Conservation (phyloP, 108 stramenopile species). For the Seminavis robusta region DNA sequence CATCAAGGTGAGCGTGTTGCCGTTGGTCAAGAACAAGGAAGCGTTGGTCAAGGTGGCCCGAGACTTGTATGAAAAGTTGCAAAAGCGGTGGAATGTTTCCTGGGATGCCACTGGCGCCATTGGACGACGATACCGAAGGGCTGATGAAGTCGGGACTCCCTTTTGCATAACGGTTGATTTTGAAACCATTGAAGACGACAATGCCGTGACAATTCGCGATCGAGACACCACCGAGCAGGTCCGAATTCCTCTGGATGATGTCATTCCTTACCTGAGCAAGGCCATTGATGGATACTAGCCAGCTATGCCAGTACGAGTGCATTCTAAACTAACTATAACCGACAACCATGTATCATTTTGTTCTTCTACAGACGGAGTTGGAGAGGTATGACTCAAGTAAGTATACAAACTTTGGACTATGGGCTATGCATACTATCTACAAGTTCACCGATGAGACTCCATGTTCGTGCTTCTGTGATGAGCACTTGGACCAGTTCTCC, state of each 20-base stretch:
- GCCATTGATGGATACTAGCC: slow-evolving; percentile 76
- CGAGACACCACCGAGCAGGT: slow-evolving; percentile 95
- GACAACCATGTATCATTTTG: too few relatives aligned
- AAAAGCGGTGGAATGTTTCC: slow-evolving; percentile 70
- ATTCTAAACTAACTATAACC: background rate
- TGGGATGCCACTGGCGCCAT: slow-evolving; percentile 92
- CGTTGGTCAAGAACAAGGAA: slow-evolving; percentile 94
- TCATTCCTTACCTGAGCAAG: slow-evolving; percentile 78
- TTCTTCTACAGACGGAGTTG: too few relatives aligned
- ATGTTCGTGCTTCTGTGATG: slow-evolving; percentile 77
- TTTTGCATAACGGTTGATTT: slow-evolving; percentile 98
- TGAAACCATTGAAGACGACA: slow-evolving; percentile 91
- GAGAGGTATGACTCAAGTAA: background rate
- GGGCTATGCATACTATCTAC: too few relatives aligned
- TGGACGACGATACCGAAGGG: slow-evolving; percentile 89
- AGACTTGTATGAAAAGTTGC: slow-evolving; percentile 70
- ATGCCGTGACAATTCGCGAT: slow-evolving; percentile 91
- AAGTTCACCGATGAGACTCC: slow-evolving; percentile 85
- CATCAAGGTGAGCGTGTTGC: slow-evolving; percentile 92
- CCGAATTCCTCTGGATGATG: slow-evolving; percentile 85
- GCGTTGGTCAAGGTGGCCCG: slow-evolving; percentile 75
- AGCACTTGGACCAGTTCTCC: slow-evolving; percentile 68
- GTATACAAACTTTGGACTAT: background rate
- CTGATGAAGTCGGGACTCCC: slow-evolving; percentile 95
- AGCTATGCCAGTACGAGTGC: too few relatives aligned